These are phyloP conservation scores for Alternaria rosae DNA, from an alignment of 2,329 filamentous ascomycete genomes.

Conservation along the genomic window DNA sequence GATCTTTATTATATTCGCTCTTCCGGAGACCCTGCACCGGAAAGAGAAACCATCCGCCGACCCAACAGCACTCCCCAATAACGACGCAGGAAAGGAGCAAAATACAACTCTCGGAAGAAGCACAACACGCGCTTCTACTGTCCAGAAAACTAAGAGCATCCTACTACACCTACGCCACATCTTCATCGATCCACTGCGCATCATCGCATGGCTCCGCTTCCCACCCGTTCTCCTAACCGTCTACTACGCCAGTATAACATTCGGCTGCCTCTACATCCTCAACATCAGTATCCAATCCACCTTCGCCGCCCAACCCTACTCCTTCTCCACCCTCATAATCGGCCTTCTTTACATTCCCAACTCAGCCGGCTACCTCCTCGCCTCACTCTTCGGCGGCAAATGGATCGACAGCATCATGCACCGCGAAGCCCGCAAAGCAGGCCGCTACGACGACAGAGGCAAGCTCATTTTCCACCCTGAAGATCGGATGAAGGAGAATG, in stretches of 20 bases:
- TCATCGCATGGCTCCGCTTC: conserved; percentile 49
- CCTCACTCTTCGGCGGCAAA: conserved; percentile 47
- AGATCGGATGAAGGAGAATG: conserved; percentile 53
- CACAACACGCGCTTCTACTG: conserved; percentile 45
- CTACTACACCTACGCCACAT: conserved; percentile 41
- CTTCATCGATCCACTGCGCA: conserved; percentile 50
- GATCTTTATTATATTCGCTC: conserved; percentile 41
- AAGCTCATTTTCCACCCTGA: conserved; percentile 47
- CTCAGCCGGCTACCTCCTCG: conserved; percentile 47
- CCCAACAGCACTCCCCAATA: background rate
- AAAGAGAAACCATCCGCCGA: conserved; percentile 13
- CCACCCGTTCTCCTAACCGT: conserved; percentile 50
- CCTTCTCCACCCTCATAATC: conserved; percentile 46
- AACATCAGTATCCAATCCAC: conserved; percentile 50
- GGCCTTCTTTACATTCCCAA: conserved; percentile 51
- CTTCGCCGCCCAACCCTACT: conserved; percentile 45
- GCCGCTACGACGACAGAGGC: conserved; percentile 46
- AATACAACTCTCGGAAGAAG: conserved; percentile 32
- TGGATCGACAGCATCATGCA: conserved; percentile 53
- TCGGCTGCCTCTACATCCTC: conserved; percentile 50
- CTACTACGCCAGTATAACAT: conserved; percentile 51
- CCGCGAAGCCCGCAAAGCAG: conserved; percentile 48
- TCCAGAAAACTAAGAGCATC: conserved; percentile 40
- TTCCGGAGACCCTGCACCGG: conserved; percentile 45
- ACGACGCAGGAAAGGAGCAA: conserved; percentile 14